A percentile compares a stretch with the other conserved stretches of the same genome.
These are phyloP conservation scores for Barnettozyma vustinii DNA, from an alignment of 805 yeast species.

Conservation along the genomic window DNA sequence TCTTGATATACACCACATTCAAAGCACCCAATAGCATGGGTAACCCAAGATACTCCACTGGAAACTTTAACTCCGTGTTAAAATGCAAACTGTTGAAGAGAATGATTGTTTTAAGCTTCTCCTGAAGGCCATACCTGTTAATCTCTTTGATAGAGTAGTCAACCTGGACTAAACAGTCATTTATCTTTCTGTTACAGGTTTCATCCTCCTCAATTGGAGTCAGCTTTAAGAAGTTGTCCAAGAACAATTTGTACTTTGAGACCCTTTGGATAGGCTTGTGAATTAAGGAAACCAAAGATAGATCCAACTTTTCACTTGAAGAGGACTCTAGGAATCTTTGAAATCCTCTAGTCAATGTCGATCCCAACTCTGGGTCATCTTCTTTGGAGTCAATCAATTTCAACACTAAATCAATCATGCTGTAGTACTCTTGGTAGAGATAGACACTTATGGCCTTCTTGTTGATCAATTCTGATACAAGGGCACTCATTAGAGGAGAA, in stretches of 20 bases:
- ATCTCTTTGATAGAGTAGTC: constrained; percentile 25
- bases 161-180: constrained; percentile 13
- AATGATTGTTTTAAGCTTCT: constrained; percentile 14
- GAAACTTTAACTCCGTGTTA: constrained; percentile 21
- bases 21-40: constrained; percentile 40
- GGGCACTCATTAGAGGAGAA: constrained; percentile 22
- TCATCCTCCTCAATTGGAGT: constrained; percentile 20
- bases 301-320: constrained; percentile 38
- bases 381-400: constrained; percentile 28
- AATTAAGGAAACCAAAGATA: constrained; percentile 47
- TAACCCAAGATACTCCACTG: constrained; percentile 43
- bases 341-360: constrained; percentile 26
- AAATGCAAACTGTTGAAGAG: constrained; percentile 18
- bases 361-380: constrained; percentile 22
- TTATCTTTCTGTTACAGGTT: constrained; percentile 13
- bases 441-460: constrained; percentile 23
- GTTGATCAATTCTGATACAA: constrained; percentile 20
- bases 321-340: constrained; percentile 36
- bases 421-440: constrained; percentile 32
- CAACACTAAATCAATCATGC: constrained; percentile 30
- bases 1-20: constrained; percentile 34
- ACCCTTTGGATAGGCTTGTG: constrained; percentile 50
- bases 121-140: constrained; percentile 27
- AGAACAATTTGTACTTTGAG: constrained; percentile 44
- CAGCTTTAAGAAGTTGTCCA: constrained; percentile 36